Percentiles rank a stretch among this genome's conserved stretches.
Evolutionary conservation across 805 yeast genomes (phyloP).

Genomic region (Metschnikowia peoriensis): DNA sequence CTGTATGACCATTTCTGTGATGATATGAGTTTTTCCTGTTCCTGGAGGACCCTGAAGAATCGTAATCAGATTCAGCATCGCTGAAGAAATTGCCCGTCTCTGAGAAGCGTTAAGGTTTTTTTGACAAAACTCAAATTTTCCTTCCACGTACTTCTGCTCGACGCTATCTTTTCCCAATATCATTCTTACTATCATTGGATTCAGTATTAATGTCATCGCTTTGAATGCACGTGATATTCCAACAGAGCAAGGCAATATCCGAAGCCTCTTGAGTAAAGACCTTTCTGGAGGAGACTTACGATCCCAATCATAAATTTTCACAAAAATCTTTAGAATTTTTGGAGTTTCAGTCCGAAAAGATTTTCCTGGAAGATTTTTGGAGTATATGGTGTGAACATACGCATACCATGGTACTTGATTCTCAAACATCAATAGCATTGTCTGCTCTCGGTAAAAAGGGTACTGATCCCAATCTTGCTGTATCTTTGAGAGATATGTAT

Average conservation of each 20-base stretch:
- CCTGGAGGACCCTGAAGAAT: conserved; percentile 81
- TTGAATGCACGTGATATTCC: not conserved
- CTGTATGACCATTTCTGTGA: conserved; percentile 82
- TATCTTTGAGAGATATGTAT: not conserved
- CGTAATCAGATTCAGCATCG: conserved; percentile 11
- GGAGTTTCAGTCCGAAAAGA: too few species aligned
- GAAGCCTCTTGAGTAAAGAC: not conserved
- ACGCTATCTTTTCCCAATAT: not conserved
- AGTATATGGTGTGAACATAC: not conserved
- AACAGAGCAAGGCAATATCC: not conserved
- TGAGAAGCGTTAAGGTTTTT: conserved; percentile 66
- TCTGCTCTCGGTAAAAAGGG: conserved; percentile 1
- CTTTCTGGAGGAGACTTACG: not conserved
- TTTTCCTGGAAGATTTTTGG: not conserved
- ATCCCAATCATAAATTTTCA: conserved; percentile 1
- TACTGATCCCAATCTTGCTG: not conserved
- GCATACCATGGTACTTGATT: not conserved
- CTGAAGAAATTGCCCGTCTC: conserved; percentile 58
- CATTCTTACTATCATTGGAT: not conserved
- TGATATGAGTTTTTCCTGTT: conserved; percentile 93
- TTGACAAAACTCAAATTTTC: conserved; percentile 35
- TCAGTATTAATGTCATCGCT: not conserved
- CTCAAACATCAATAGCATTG: not conserved
- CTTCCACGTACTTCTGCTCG: conserved; percentile 17
- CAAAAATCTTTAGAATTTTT: not conserved